phyloP scores from a whole-genome alignment of 192 early-diverging fungal genomes.

The Rhizoclosmatium globosum region DNA sequence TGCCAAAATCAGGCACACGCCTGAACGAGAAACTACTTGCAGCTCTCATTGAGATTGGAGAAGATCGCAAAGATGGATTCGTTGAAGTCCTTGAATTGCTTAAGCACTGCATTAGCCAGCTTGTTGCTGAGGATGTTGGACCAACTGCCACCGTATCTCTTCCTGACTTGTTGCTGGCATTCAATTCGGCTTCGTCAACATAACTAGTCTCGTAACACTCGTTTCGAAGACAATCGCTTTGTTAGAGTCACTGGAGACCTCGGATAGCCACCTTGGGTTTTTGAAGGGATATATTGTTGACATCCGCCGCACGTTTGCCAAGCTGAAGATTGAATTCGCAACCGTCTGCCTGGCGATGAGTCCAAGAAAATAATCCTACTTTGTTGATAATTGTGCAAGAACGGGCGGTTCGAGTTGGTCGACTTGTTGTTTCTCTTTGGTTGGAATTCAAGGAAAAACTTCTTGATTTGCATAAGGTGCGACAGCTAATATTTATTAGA shows the following conservation, averaged over 20 bases:
- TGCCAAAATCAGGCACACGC: background rate
- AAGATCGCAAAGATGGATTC: constrained; percentile 12
- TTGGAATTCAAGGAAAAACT: too few species aligned
- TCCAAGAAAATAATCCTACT: background rate
- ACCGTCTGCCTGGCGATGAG: constrained; percentile 1
- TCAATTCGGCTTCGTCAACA: background rate
- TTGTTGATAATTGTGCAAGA: background rate
- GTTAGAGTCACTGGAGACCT: background rate
- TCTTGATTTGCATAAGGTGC: too few species aligned
- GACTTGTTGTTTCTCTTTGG: constrained; percentile 2
- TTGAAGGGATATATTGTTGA: background rate
- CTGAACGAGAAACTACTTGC: background rate
- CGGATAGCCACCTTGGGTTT: background rate
- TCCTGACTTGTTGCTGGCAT: background rate
- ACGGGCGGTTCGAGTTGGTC: constrained; percentile 3
- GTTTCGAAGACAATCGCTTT: background rate
- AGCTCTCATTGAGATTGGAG: constrained; percentile 8
- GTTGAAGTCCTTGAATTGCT: constrained; percentile 22
- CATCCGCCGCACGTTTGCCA: constrained; percentile 13
- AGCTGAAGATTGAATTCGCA: constrained; percentile 23
- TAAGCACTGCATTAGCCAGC: background rate
- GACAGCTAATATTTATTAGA: too few species aligned
- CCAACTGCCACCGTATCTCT: background rate
- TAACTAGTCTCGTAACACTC: background rate
- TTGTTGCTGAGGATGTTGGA: background rate